Conservation (phyloP, 495 filamentous ascomycete species). For the Penicillium canariense region DNA sequence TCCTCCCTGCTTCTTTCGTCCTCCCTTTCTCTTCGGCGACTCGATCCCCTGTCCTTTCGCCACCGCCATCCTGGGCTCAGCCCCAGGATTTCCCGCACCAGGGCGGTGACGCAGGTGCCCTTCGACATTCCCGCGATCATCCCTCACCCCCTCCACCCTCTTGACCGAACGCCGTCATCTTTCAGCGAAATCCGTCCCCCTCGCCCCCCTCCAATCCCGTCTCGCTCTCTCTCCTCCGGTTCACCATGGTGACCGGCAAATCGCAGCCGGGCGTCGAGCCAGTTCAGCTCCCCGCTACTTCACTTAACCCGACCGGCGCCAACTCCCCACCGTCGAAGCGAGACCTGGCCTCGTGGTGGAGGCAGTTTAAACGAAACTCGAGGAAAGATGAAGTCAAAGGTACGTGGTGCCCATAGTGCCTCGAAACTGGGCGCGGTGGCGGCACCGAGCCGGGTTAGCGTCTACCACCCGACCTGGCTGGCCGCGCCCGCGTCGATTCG, state of each 20-base stretch:
- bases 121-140: slow-evolving; percentile 19
- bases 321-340: slow-evolving; percentile 68
- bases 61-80: slow-evolving; percentile 29
- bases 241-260: slow-evolving; percentile 46
- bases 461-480: not conserved
- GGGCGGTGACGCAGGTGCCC: slow-evolving; percentile 37
- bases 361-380: slow-evolving; percentile 71
- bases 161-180: not conserved
- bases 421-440: not conserved
- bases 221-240: slow-evolving; percentile 9
- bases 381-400: slow-evolving; percentile 78
- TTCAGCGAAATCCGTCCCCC: not conserved
- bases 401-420: slow-evolving; percentile 36
- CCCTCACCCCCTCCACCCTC: slow-evolving; percentile 1
- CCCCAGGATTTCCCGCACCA: slow-evolving; percentile 39
- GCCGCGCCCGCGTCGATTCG: not conserved
- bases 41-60: slow-evolving; percentile 5
- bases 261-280: slow-evolving; percentile 40
- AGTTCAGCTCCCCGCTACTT: slow-evolving; percentile 33
- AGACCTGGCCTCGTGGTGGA: slow-evolving; percentile 91
- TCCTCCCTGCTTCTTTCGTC: not conserved
- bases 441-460: not conserved
- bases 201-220: slow-evolving; percentile 7
- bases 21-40: not conserved
- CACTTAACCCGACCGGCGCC: slow-evolving; percentile 34